Evolutionary conservation across 2,329 filamentous ascomycete genomes (phyloP).

Genomic region (Fusarium odoratissimum): DNA sequence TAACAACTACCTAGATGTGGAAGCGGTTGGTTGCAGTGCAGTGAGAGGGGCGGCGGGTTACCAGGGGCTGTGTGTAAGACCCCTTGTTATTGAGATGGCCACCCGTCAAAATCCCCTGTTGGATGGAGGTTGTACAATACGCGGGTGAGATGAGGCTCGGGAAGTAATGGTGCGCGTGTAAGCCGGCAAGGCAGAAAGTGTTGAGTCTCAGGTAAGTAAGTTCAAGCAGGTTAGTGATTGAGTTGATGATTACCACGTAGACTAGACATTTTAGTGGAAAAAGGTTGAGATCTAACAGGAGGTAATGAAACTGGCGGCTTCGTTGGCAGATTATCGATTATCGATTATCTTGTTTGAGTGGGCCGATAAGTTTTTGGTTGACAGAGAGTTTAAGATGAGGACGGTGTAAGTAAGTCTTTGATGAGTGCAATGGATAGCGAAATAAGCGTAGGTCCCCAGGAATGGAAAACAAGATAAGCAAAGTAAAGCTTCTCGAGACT

Average conservation of each 20-base stretch:
- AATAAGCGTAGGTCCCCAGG: background rate
- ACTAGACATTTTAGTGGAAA: background rate
- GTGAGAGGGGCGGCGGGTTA: background rate
- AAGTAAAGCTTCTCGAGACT: conserved; percentile 1
- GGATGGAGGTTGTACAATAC: conserved; percentile 20
- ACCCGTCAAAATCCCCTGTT: background rate
- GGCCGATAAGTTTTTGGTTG: background rate
- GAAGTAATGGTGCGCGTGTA: conserved; percentile 17
- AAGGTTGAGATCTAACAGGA: background rate
- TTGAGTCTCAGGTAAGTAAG: conserved; percentile 13
- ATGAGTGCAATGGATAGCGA: background rate
- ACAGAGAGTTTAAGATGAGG: background rate
- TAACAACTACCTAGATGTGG: conserved; percentile 10
- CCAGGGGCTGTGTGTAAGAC: conserved; percentile 24
- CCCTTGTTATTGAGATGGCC: conserved; percentile 11
- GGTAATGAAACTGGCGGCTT: background rate
- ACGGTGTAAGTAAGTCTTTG: conserved; percentile 12
- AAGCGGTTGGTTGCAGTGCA: conserved; percentile 15
- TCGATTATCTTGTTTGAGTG: background rate
- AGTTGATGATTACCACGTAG: background rate
- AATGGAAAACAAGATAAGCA: background rate
- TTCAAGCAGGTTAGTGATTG: background rate
- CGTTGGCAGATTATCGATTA: background rate
- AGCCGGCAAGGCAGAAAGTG: conserved; percentile 22
- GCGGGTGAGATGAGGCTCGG: conserved; percentile 19